Percentiles rank a stretch among this genome's conserved stretches.
Conservation (phyloP, 768 basidiomycete species). For the Collybia nuda region DNA sequence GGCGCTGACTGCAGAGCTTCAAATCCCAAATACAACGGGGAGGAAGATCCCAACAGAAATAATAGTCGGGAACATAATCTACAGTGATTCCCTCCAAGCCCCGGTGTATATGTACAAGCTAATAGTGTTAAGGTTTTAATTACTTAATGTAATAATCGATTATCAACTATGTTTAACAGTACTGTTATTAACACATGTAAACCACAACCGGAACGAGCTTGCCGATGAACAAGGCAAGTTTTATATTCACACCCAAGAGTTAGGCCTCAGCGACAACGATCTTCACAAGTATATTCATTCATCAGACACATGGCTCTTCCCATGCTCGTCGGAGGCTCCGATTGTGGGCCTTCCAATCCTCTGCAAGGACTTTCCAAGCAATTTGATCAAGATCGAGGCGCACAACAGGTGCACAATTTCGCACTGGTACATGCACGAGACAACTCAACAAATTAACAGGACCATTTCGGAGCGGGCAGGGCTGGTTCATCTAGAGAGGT, state of each 20-base stretch:
- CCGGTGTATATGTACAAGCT: slow-evolving; percentile 8
- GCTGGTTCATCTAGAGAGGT: slow-evolving; percentile 68
- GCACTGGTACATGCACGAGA: slow-evolving; percentile 6
- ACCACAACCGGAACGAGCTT: neutral
- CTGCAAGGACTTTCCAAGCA: slow-evolving; percentile 77
- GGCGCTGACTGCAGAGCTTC: slow-evolving; percentile 71
- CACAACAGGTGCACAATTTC: slow-evolving; percentile 63
- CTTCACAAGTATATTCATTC: neutral
- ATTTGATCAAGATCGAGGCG: slow-evolving; percentile 76
- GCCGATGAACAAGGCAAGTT: neutral
- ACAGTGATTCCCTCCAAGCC: neutral
- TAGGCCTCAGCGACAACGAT: neutral
- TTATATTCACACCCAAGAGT: too few relatives aligned
- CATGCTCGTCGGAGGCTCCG: slow-evolving; percentile 72
- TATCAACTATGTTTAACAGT: slow-evolving; percentile 13
- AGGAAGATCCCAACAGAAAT: slow-evolving; percentile 17
- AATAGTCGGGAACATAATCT: slow-evolving; percentile 15
- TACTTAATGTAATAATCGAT: slow-evolving; percentile 18
- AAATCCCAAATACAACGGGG: slow-evolving; percentile 35
- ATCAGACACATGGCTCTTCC: slow-evolving; percentile 66
- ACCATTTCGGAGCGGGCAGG: slow-evolving; percentile 63
- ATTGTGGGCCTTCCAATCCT: slow-evolving; percentile 86
- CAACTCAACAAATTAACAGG: slow-evolving; percentile 38
- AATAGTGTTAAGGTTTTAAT: slow-evolving; percentile 18
- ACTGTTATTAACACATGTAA: slow-evolving; percentile 2